Base-by-base conservation (phyloP, 2,329 filamentous ascomycete species). In the Lachnellula subtilissima region DNA sequence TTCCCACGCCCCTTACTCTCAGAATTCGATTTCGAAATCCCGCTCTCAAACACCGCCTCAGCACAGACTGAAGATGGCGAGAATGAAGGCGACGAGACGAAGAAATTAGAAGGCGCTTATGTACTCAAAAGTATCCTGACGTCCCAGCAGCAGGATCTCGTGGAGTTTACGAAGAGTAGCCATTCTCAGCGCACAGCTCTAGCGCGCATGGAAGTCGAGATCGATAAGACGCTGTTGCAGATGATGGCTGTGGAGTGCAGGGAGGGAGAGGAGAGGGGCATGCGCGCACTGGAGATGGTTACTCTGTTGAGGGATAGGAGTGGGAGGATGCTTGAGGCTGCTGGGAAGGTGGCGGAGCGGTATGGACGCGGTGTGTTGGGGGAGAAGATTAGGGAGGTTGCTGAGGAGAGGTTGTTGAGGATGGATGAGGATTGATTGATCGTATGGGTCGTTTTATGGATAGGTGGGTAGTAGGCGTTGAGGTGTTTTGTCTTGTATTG, bases 251-350 rank as follows among this genome's bases (percentile, higher is more conserved):
- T 87, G 6, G 94, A 97, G 76, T 99, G 94, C 71, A 85, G 91
- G 57, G 90, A 94, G 63, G 91, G 91, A 46, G 94, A 99, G 71
- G 92, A 97, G 61, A 81, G 88, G 32, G 93, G 92, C 5, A 97
- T 97, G 91, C 91, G 93, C 64, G 93, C 93, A 0, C 76, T 99
- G 37, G 95, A 99, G 74, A 82, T 97, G 66, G 94, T 96, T 32
- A 79, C 82, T 59, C 77, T 99, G 67, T 89, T 99, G 86, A 82
- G 82, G 46, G 92, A 97, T 74, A 79, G 84, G 47, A 88, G 84
- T 58, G 93, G 93, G 17, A 87, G 88, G 71, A 97, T 97, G 89
- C 73, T 96, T 56, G 91, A 97, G 71, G 89, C 93, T 4, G 94
- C 94, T 1, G 84, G 85, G 55, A 96, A 95, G 79, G 84, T 99